Evolutionary conservation across 805 yeast genomes (phyloP).

Genomic region (Starmera caribaea): DNA sequence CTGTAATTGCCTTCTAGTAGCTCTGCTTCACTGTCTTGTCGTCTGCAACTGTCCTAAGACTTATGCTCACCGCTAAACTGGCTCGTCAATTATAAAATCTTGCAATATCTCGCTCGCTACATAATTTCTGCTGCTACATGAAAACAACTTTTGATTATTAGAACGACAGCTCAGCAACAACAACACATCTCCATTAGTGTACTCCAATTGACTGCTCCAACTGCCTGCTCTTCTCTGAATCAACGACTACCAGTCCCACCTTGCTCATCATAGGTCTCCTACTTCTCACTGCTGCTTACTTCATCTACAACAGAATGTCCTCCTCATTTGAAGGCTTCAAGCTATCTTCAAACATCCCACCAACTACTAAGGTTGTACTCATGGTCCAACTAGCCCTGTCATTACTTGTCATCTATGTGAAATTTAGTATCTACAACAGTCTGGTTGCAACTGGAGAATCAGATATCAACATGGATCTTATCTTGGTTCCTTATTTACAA

Average conservation of each 20-base stretch:
- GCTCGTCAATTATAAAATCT: too few relatives aligned
- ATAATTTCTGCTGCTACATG: too few relatives aligned
- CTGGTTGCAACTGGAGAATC: conserved; percentile 12
- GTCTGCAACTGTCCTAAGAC: too few relatives aligned
- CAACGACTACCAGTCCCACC: too few relatives aligned
- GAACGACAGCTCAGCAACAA: too few relatives aligned
- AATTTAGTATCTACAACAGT: conserved; percentile 25
- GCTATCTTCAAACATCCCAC: conserved; percentile 26
- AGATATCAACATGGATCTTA: conserved; percentile 25
- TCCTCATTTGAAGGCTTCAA: conserved; percentile 10
- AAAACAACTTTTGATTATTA: too few relatives aligned
- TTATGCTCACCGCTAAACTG: too few relatives aligned
- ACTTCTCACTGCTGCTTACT: conserved; percentile 13
- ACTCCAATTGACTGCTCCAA: too few relatives aligned
- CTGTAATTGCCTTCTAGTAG: neutral
- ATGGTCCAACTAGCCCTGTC: conserved; percentile 31
- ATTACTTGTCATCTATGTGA: conserved; percentile 29
- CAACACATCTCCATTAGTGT: too few relatives aligned
- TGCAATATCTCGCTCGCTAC: too few relatives aligned
- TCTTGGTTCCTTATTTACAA: conserved; percentile 50
- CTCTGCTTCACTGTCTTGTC: too few relatives aligned
- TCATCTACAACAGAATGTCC: conserved; percentile 15
- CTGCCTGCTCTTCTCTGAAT: too few relatives aligned
- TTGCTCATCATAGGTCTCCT: conserved; percentile 15
- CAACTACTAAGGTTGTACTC: conserved; percentile 37